A percentile compares a stretch with the other conserved stretches of the same genome.
Evolutionary conservation across 306 rosid genomes (phyloP).

Genomic region (Prunus kanzakura): DNA sequence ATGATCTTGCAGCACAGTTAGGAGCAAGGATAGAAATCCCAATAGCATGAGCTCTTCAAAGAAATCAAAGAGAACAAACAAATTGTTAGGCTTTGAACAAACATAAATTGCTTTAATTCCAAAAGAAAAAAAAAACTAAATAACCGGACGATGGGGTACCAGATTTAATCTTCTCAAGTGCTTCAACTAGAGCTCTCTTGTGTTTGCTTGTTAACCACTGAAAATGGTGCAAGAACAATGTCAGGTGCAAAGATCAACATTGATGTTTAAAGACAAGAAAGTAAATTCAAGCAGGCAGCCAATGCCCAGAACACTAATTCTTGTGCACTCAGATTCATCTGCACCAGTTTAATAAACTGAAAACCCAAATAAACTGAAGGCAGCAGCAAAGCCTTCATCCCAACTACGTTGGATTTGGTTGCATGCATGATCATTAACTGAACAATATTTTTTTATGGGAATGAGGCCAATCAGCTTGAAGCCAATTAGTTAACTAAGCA

Average conservation of each 20-base stretch:
- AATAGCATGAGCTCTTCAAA: constrained; percentile 70
- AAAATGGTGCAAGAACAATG: not conserved
- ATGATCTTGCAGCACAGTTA: constrained; percentile 31
- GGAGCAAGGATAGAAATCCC: constrained; percentile 69
- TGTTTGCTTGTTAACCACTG: constrained; percentile 49
- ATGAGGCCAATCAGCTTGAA: too few species aligned
- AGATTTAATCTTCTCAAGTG: constrained; percentile 68
- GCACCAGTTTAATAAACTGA: too few species aligned
- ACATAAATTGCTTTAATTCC: too few species aligned
- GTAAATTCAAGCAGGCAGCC: too few species aligned
- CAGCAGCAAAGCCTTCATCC: too few species aligned
- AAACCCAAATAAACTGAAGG: too few species aligned
- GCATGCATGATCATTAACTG: not conserved
- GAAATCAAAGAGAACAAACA: not conserved
- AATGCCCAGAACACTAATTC: too few species aligned
- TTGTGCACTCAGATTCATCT: too few species aligned
- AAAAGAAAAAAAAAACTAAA: not conserved
- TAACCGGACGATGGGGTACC: constrained; percentile 28
- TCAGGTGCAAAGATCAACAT: not conserved
- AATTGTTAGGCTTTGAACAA: constrained; percentile 17
- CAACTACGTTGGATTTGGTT: not conserved
- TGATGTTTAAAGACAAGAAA: too few species aligned
- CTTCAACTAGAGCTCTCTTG: constrained; percentile 62
- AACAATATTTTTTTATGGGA: too few species aligned
- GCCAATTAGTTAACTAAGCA: not conserved